A percentile compares a stretch with the other conserved stretches of the same genome.
Evolutionary conservation across 2,329 filamentous ascomycete species (phyloP).

Genomic region (Diaporthe citri): DNA sequence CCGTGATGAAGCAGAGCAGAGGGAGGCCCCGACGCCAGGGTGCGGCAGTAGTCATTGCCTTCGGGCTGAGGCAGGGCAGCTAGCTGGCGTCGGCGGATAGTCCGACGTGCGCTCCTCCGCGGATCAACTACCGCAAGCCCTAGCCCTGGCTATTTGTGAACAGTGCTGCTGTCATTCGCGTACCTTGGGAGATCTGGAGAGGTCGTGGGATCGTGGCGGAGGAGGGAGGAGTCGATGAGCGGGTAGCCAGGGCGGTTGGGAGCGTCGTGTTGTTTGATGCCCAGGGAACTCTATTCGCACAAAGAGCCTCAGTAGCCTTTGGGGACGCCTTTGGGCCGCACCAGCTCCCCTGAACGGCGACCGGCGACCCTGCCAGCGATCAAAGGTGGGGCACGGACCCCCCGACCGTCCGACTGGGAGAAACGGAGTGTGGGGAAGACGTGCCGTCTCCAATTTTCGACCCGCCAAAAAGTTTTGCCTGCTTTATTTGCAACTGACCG

Average conservation of each 20-base stretch:
- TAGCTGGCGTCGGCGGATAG: neutral
- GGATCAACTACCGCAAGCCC: neutral
- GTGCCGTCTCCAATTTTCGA: slow-evolving; percentile 23
- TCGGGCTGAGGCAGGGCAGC: neutral
- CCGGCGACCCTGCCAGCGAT: slow-evolving; percentile 4
- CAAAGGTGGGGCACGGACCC: slow-evolving; percentile 26
- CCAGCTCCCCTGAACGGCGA: slow-evolving; percentile 31
- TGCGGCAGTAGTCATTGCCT: neutral
- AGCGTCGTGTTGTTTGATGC: slow-evolving; percentile 9
- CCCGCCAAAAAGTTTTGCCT: slow-evolving; percentile 38
- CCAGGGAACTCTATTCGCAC: slow-evolving; percentile 12
- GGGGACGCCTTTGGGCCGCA: slow-evolving; percentile 13
- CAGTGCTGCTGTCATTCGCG: neutral
- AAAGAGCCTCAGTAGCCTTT: slow-evolving; percentile 17
- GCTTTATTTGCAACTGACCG: slow-evolving; percentile 3
- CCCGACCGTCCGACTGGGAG: slow-evolving; percentile 9
- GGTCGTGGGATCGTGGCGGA: neutral
- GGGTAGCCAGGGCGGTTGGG: neutral
- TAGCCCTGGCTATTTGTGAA: no score
- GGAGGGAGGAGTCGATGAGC: neutral
- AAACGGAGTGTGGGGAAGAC: slow-evolving; percentile 32
- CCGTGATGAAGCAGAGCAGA: slow-evolving; percentile 5
- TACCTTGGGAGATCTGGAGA: neutral
- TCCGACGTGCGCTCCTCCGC: neutral
- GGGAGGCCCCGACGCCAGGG: neutral